Evolutionary conservation across 805 yeast genomes (phyloP), one percentile per base, ranked within the genome.

Genomic region (Yarrowia sp.): DNA sequence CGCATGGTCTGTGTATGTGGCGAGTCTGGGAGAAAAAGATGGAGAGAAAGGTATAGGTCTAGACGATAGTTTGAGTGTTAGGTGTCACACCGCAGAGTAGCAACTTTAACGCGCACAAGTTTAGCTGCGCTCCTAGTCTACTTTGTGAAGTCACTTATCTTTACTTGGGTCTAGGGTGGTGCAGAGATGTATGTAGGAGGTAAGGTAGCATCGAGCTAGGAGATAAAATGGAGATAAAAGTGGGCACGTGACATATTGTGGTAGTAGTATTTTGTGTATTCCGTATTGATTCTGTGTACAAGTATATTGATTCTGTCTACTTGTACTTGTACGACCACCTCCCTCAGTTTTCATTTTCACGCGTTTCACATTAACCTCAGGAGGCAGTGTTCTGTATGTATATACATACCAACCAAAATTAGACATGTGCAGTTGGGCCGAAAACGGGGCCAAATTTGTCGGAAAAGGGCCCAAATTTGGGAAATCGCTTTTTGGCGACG

Each of bases 71-170:
- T 26, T 22, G 51, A 16, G 33, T n/a, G n/a, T 44, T 44, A 44
- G 51, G 51, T 46, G 52, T 46, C 52, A 46, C 24, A 17, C 52
- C 16, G 40, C 21, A 35, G 21, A 19, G 41, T 22, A 49, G 56
- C 56, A 49, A 49, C 56, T 49, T 22, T 49, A 49, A 51, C 58
- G 41, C 52, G 52, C 48, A 44, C 49, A 26, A 44, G 49, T 44
- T 44, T 44, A 41, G 46, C 26, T 35, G 38, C 17, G 38, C 38
- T 35, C 17, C 2, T n/a, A 12, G 14, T 35, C n/a, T 16, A 16
- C 38, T 35, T 35, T 14, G 38, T n/a, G 9, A 16, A 6, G 38
- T 14, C 19, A 6, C 7, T 16, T 33, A 5, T 33, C 36, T 14
- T 33, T 16, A 14, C 30, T 26, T 26, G 30, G 30, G 8, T 4